Evolutionary conservation across 164 flowering plant genomes (phyloP), one percentile per base, ranked within the genome.

Genomic region (Taxillus chinensis): DNA sequence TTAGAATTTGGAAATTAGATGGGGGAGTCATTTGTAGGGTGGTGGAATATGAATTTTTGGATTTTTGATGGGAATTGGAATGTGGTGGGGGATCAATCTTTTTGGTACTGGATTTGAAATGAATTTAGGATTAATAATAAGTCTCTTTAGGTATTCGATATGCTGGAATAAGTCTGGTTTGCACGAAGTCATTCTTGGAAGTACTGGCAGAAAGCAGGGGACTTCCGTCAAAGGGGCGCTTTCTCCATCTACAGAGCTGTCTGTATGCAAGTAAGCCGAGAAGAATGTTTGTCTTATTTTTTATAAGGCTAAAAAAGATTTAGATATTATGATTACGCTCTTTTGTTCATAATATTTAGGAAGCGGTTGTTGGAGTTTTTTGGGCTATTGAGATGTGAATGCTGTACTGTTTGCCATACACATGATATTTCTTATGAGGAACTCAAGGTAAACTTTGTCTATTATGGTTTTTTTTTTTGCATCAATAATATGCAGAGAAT

Each of bases 201-300:
- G 93, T 63, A 95, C 96, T 42, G 99, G 99, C 53, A 82, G 99
- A 77, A 95, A 89, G 80, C 97, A 95, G 74, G 99, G 99, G 45
- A 80, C 97, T 57, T 86, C 97, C n/a, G 73, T 82, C 11, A 91
- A 91, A 79, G 96, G 92, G 66, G 86, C 96, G 45, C 61, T 73
- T 27, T 82, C 41, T 72, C 85, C 92, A 60, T 84, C 95, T 63
- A 86, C 96, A 2, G 82, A 86, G 77, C 83, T 97, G 42, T 81
- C 86, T 63, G 66, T 95, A 66, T 91, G 96, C 93, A 91, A 91
- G 99, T 91, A 87, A 69, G 77, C 17, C 51, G 62, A n/a, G 45
- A 37, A 60, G 46, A 13, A 15, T 63, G 40, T 42, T 61, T 45
- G 16, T 51, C 6, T 38, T 39, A 17, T 27, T 61, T 45, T 64